Conservation (phyloP, 805 yeast species). For the Tetrapisispora namnaoensis region DNA sequence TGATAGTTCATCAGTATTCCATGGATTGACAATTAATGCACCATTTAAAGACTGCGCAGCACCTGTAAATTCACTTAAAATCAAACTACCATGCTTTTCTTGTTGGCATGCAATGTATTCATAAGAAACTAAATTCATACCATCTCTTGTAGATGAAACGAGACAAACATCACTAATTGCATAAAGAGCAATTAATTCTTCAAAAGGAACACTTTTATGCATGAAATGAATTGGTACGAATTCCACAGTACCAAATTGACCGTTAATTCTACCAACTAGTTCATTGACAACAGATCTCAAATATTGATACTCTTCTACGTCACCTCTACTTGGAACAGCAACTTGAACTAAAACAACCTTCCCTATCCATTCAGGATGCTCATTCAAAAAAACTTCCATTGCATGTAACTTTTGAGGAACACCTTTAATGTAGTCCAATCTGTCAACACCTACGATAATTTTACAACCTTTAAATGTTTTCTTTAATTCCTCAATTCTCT, state of each 20-base stretch:
- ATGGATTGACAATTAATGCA: conserved; percentile 87
- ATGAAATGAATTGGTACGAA: conserved; percentile 95
- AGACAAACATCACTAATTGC: conserved; percentile 81
- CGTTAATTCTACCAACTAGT: conserved; percentile 92
- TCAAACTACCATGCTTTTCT: conserved; percentile 73
- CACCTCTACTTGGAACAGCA: conserved; percentile 96
- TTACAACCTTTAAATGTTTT: conserved; percentile 66
- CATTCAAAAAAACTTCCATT: conserved; percentile 80
- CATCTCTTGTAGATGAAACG: conserved; percentile 92
- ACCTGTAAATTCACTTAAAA: conserved; percentile 92
- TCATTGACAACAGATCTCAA: conserved; percentile 91
- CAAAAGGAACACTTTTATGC: conserved; percentile 85
- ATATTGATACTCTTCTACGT: conserved; percentile 94
- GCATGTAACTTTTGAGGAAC: conserved; percentile 97
- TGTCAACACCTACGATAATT: conserved; percentile 91
- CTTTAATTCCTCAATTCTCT: conserved; percentile 54
- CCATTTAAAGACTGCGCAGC: conserved; percentile 99
- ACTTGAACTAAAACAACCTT: conserved; percentile 92
- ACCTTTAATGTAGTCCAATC: conserved; percentile 94
- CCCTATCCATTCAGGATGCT: conserved; percentile 97
- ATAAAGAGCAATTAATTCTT: conserved; percentile 84
- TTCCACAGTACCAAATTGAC: conserved; percentile 91
- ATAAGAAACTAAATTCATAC: conserved; percentile 94
- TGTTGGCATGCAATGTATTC: conserved; percentile 96
- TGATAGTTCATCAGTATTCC: conserved; percentile 94